Conservation (phyloP, 1,284 basidiomycete species). For the Apiotrichum akiyoshidainum region DNA sequence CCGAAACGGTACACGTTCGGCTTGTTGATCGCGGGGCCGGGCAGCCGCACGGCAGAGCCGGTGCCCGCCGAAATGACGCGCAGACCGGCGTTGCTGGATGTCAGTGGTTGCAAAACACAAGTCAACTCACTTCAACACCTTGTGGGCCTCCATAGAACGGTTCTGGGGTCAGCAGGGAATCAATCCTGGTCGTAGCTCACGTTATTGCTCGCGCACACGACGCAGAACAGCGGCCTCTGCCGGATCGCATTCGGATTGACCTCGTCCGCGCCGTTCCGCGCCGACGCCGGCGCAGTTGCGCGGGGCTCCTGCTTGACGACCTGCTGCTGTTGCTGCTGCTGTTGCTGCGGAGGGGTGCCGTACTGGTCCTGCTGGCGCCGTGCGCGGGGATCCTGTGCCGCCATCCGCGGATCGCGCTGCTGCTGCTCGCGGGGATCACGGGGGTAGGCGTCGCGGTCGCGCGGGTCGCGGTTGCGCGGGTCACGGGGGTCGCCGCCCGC, state of each 20-base stretch:
- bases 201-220: conserved; percentile 97
- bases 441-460: neutral
- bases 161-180: conserved; percentile 61
- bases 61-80: conserved; percentile 93
- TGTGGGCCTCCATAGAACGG: conserved; percentile 97
- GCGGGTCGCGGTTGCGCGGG: neutral
- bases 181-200: conserved; percentile 53
- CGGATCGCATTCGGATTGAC: conserved; percentile 13
- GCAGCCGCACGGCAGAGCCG: conserved; percentile 92
- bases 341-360: neutral
- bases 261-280: conserved; percentile 11
- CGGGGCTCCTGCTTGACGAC: neutral
- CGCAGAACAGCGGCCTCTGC: conserved; percentile 78
- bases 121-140: conserved; percentile 72
- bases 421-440: neutral
- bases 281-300: neutral
- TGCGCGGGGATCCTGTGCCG: neutral
- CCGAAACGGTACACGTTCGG: conserved; percentile 98
- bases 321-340: neutral
- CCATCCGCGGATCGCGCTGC: neutral
- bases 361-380: neutral
- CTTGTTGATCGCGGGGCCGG: conserved; percentile 93
- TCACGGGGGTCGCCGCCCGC: neutral
- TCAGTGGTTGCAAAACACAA: neutral
- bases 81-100: conserved; percentile 68